Evolutionary conservation across 768 basidiomycete species (phyloP).

Genomic region (Podaxis sp.): DNA sequence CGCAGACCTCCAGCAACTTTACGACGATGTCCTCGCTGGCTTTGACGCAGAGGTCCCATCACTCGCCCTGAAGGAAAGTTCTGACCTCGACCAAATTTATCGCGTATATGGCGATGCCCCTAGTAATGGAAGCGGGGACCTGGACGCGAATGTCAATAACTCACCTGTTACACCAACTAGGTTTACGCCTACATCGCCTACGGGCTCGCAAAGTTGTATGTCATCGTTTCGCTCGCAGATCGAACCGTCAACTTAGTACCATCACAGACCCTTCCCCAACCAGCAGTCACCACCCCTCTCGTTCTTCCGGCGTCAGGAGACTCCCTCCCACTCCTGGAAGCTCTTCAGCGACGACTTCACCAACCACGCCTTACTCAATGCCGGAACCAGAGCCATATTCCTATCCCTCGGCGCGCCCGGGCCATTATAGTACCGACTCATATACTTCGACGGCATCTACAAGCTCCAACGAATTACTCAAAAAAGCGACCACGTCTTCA

Average conservation of each 20-base stretch:
- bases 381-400: conserved; percentile 44
- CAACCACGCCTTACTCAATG: conserved; percentile 32
- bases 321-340: conserved; percentile 45
- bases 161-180: conserved; percentile 17
- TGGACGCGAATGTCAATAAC: conserved; percentile 11
- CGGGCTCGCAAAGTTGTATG: conserved; percentile 9
- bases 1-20: conserved; percentile 71
- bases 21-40: conserved; percentile 72
- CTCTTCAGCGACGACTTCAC: conserved; percentile 28
- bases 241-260: neutral
- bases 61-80: conserved; percentile 26
- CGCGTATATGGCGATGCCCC: conserved; percentile 30
- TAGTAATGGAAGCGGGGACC: conserved; percentile 20
- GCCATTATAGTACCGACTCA: conserved; percentile 19
- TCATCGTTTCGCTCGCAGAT: neutral
- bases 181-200: conserved; percentile 15
- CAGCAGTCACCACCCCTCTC: neutral
- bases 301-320: conserved; percentile 23
- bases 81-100: conserved; percentile 38
- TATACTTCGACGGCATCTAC: conserved; percentile 15
- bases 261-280: conserved; percentile 10
- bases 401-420: conserved; percentile 24
- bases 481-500: conserved; percentile 26
- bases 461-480: conserved; percentile 26
- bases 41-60: conserved; percentile 48